Conservation (phyloP, 169 alveolate genomes). For the Theileria annulata region DNA sequence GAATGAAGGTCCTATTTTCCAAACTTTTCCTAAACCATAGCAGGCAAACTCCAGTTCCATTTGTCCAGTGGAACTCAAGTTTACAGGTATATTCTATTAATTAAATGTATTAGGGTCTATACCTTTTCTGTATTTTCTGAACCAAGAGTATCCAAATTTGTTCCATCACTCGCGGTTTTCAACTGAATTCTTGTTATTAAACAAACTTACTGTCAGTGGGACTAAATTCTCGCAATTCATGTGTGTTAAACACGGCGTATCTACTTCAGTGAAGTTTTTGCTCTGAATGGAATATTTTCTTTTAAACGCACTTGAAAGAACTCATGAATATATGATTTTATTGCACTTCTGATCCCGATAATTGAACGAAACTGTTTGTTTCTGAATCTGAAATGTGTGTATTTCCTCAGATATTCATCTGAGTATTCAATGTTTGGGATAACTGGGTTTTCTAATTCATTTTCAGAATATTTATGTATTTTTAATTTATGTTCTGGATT, state of each 20-base stretch:
- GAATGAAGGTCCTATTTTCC: constrained; percentile 98
- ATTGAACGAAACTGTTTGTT: constrained; percentile 78
- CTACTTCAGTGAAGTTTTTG: constrained; percentile 90
- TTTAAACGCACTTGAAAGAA: constrained; percentile 82
- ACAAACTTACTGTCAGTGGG: constrained; percentile 93
- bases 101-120: neutral
- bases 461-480: constrained; percentile 36
- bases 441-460: constrained; percentile 69
- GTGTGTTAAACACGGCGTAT: constrained; percentile 98
- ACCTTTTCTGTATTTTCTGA: constrained; percentile 1
- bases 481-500: constrained; percentile 45
- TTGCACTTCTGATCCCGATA: constrained; percentile 85
- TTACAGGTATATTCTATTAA: constrained; percentile 85
- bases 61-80: constrained; percentile 97
- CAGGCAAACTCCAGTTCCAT: constrained; percentile 92
- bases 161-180: neutral
- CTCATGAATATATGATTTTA: constrained; percentile 79
- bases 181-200: constrained; percentile 21
- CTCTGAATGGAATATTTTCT: constrained; percentile 70
- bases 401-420: constrained; percentile 66
- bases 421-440: constrained; percentile 70
- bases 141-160: constrained; percentile 9
- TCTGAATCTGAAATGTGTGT: constrained; percentile 74
- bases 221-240: constrained; percentile 99
- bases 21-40: constrained; percentile 93